Conservation (phyloP, 2,329 filamentous ascomycete species). For the Colletotrichum sp. region DNA sequence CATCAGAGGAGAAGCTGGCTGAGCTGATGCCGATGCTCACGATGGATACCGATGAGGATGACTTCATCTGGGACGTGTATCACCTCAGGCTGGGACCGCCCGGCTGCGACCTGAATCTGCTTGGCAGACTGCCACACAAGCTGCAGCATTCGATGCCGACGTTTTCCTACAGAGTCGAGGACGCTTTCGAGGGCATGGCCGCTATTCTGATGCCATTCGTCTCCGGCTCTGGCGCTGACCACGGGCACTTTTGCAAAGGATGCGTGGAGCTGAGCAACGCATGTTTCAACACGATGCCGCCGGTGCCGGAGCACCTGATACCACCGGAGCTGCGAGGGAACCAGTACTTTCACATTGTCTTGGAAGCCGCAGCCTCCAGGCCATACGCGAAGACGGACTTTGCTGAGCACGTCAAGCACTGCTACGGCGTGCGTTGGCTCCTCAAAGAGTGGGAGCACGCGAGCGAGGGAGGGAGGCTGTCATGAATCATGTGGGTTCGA, state of each 20-base stretch:
- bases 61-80: constrained; percentile 24
- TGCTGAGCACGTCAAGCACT: constrained; percentile 25
- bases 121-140: neutral
- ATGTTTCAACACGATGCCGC: neutral
- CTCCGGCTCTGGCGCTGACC: constrained; percentile 19
- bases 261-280: constrained; percentile 14
- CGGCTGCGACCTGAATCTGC: constrained; percentile 25
- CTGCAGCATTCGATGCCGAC: neutral
- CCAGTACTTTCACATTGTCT: constrained; percentile 15
- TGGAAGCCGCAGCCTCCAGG: neutral
- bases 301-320: neutral
- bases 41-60: neutral
- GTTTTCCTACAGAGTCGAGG: constrained; percentile 6
- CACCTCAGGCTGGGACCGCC: constrained; percentile 25
- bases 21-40: neutral
- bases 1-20: constrained; percentile 17
- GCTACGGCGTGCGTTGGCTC: constrained; percentile 24
- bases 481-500: neutral
- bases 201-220: constrained; percentile 30
- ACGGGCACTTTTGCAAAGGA: constrained; percentile 28
- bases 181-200: constrained; percentile 29
- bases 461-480: neutral
- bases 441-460: neutral
- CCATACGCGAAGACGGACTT: constrained; percentile 23
- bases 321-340: neutral